Evolutionary conservation across 345 rosid species (phyloP), one percentile per base, ranked within the genome.

Genomic region (Nephelium lappaceum): DNA sequence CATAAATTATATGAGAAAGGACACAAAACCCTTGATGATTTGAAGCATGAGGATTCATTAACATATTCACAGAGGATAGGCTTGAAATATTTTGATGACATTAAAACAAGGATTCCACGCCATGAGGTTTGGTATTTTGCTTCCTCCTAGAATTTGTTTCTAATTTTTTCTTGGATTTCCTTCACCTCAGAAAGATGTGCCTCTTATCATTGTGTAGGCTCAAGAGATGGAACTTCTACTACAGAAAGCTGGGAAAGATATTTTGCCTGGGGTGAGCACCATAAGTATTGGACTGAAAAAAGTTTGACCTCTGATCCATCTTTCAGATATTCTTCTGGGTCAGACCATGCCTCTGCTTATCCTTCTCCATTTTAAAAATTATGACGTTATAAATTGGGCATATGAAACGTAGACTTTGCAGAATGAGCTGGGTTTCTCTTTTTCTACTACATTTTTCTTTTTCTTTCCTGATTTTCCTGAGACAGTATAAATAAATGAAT

Each of bases 1-100:
- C 87, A 89, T 75, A 94, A 96, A 80, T 84, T 96, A 81, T 93
- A 93, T 80, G 99, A 96, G 81, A 94, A 94, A 88, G 98, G 99
- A 57, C 84, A 90, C 58, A 92, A 92, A 47, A 85, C 91, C 16
- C 85, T 94, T 57, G 97, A 91, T 67, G 97, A 94, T 79, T 89
- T 96, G 85, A 85, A 89, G 86, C 84, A 77, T 10, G 98, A 94
- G 68, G 91, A 85, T 69, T 89, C 98, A 61, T 87, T 96, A 75
- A 94, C 98, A 15, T 84, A 90, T 83, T 67, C 97, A 47, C 98
- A 96, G 84, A 89, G 85, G 86, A 45, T 94, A 76, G 99, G 98
- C n/a, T 84, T 96, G 87, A 90, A 90, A 86, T 96, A 92, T 79
- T 96, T 96, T 79, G 90, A 96, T 78, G 98, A 96, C 82, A 93